Base-by-base conservation (phyloP, 805 yeast species). In the Metschnikowia koreensis region DNA sequence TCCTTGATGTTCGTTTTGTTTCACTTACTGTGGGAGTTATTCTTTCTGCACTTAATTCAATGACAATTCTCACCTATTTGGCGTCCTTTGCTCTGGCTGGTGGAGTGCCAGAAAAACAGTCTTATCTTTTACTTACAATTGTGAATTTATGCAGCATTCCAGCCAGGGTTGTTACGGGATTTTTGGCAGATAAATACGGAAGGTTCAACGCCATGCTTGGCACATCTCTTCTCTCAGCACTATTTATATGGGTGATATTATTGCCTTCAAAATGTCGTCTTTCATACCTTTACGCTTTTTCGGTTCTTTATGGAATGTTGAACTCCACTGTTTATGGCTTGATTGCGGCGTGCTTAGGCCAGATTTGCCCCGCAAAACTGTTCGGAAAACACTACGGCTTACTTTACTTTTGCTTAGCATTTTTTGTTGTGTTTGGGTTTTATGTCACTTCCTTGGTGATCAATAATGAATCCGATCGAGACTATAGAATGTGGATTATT, bases 311-410 rank as follows among this genome's bases (percentile, higher is more conserved):
- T 60, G 91, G 91, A 0, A 78, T 84, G 57, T 75, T 79, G 51
- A 73, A 81, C 27, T 83, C 89, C 4, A 80, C 87, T n/a, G 81
- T 86, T 4, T 68, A 87, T 34, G 76, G 88, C 0, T 60, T 87
- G 44, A 79, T 86, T 0, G 90, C 93, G 0, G 83, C 82, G 2
- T 86, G 91, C 54, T 76, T 85, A 12, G 80, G 87, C 0, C 80
- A 80, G 47, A 81, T 87, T 28, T 79, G 85, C n/a, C 78, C 76
- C 13, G 83, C 86, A 0, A 71, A 76, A 52, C 80, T 82, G 50
- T 86, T 85, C 61, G 92, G 92, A 12, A 82, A 81, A 55, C 68
- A 86, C 28, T 87, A 82, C 58, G 91, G 91, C 0, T 76, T 89
- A 15, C 76, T 83, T 51, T 85, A 83, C 63, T 55, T 53, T 22